A percentile compares a stretch with the other conserved stretches of the same genome.
phyloP scores from a whole-genome alignment of 1,284 basidiomycete species.

The Athelia psychrophila region DNA sequence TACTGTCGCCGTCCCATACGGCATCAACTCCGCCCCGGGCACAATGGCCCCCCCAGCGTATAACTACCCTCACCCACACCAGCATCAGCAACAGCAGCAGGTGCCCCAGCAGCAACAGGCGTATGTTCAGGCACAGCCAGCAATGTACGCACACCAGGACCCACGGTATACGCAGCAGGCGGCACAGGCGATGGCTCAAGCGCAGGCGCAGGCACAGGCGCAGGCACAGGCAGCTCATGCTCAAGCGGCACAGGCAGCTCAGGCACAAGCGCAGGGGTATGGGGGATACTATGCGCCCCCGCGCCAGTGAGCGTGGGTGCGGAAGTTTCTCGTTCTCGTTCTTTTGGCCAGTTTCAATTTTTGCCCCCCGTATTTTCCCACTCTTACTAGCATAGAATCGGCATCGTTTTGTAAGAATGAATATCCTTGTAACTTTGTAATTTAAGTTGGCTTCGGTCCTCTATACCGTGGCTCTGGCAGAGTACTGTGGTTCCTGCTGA shows the following conservation, averaged over 20 bases:
- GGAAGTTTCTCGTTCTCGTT: no score
- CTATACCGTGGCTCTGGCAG: no score
- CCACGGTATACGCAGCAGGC: constrained; percentile 33
- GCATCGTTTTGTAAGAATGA: no score
- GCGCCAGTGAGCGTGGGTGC: no score
- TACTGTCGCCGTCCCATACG: constrained; percentile 41
- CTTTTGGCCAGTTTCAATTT: no score
- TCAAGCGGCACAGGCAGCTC: constrained; percentile 36
- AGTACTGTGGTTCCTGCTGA: no score
- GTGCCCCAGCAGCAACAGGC: constrained; percentile 46
- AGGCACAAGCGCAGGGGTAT: constrained; percentile 29
- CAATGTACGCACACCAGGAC: constrained; percentile 25
- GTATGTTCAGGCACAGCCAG: constrained; percentile 31
- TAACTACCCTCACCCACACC: constrained; percentile 63
- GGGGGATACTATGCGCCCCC: background rate
- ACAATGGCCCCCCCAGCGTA: constrained; percentile 69
- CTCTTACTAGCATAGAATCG: no score
- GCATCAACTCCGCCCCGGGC: constrained; percentile 45
- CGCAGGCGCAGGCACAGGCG: constrained; percentile 32
- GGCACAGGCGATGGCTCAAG: constrained; percentile 34
- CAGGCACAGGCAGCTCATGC: constrained; percentile 32
- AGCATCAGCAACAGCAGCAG: constrained; percentile 44
- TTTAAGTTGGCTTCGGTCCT: no score
- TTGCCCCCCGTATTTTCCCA: no score
- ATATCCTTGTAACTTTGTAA: no score